Evolutionary conservation across 306 rosid genomes (phyloP).

Genomic region (Castanea mollissima): DNA sequence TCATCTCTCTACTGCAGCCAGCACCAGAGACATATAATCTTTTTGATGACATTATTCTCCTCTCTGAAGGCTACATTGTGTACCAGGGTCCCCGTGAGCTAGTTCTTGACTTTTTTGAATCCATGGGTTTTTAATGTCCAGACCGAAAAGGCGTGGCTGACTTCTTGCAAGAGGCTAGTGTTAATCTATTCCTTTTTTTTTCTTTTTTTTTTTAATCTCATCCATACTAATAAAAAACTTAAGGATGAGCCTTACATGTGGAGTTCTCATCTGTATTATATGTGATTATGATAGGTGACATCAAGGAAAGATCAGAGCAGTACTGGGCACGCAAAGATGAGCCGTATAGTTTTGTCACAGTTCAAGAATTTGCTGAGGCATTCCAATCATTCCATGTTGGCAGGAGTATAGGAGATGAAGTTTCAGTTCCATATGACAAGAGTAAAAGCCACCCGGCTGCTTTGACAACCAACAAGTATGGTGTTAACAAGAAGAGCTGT

Average conservation of each 20-base stretch:
- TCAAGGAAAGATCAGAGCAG: constrained; percentile 51
- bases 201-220: neutral
- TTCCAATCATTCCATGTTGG: constrained; percentile 39
- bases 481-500: constrained; percentile 30
- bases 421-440: constrained; percentile 41
- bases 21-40: constrained; percentile 62
- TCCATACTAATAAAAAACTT: neutral
- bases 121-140: constrained; percentile 51
- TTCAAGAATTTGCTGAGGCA: constrained; percentile 36
- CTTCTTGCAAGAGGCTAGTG: constrained; percentile 52
- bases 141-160: constrained; percentile 61
- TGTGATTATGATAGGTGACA: constrained; percentile 23
- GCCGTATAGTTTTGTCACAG: constrained; percentile 27
- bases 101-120: constrained; percentile 44
- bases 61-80: constrained; percentile 54
- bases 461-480: constrained; percentile 34
- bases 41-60: constrained; percentile 49
- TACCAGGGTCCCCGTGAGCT: constrained; percentile 56
- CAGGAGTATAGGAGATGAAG: constrained; percentile 35
- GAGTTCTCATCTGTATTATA: neutral
- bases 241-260: neutral
- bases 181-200: neutral
- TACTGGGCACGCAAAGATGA: constrained; percentile 35
- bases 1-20: constrained; percentile 52
- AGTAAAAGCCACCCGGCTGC: constrained; percentile 41